Evolutionary conservation across 805 yeast species (phyloP).

Genomic region (Pichia californica): DNA sequence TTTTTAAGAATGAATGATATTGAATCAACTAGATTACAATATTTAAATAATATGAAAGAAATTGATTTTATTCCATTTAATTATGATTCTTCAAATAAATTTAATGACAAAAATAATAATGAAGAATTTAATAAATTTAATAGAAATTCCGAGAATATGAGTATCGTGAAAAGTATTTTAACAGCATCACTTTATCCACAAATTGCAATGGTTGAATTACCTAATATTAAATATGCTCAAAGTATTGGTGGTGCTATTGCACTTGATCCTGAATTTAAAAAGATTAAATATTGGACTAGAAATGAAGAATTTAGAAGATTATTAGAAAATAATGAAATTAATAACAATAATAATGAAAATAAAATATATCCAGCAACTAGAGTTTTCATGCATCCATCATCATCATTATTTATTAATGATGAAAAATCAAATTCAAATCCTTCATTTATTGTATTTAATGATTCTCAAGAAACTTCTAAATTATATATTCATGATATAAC

Average conservation of each 20-base stretch:
- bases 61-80: constrained; percentile 65
- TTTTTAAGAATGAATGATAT: constrained; percentile 64
- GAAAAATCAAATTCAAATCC: constrained; percentile 22
- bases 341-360: constrained; percentile 11
- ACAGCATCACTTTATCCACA: constrained; percentile 84
- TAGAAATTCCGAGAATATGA: constrained; percentile 42
- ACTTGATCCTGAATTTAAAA: constrained; percentile 74
- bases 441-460: constrained; percentile 53
- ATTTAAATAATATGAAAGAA: constrained; percentile 63
- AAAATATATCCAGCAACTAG: constrained; percentile 50
- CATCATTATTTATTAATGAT: constrained; percentile 50
- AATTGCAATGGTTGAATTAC: constrained; percentile 71
- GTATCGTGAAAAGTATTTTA: constrained; percentile 57
- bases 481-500: constrained; percentile 70
- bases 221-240: constrained; percentile 69
- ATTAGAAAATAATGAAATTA: constrained; percentile 8
- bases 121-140: constrained; percentile 31
- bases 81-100: constrained; percentile 31
- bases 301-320: constrained; percentile 44
- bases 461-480: constrained; percentile 56
- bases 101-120: constrained; percentile 1
- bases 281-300: constrained; percentile 67
- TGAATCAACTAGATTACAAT: constrained; percentile 63
- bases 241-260: constrained; percentile 76
- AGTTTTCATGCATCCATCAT: constrained; percentile 84